phyloP scores from a whole-genome alignment of 169 alveolate species.

The Eimeria tenella region DNA sequence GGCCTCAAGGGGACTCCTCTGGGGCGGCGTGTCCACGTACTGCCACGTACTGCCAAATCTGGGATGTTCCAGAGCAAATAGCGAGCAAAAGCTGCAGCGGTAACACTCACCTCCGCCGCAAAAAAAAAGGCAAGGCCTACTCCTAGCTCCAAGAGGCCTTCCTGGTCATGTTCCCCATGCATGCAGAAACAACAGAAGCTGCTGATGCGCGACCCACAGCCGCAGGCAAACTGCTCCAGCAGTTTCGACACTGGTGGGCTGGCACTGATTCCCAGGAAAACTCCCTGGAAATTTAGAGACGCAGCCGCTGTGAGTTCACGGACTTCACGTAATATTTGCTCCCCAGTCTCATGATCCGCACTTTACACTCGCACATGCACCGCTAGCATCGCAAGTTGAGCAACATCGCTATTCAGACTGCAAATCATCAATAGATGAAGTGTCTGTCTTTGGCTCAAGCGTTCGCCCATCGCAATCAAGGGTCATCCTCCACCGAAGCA shows the following conservation, averaged over 20 bases:
- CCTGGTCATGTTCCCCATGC: neutral
- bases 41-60: conserved; percentile 7
- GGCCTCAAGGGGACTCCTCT: neutral
- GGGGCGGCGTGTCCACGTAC: neutral
- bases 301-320: neutral
- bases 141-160: neutral
- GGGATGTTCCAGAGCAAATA: neutral
- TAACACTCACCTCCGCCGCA: neutral
- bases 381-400: neutral
- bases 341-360: neutral
- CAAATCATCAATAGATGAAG: neutral
- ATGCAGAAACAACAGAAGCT: neutral
- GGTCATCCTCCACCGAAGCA: conserved; percentile 61
- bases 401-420: conserved; percentile 25
- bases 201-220: neutral
- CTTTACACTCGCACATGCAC: neutral
- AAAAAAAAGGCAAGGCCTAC: neutral
- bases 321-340: neutral
- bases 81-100: neutral
- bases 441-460: conserved; percentile 45
- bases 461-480: conserved; percentile 63
- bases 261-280: neutral
- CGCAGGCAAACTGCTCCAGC: neutral
- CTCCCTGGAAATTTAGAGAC: neutral
- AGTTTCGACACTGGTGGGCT: neutral